These are phyloP conservation scores for Talaromyces sp. DNA, from an alignment of 2,329 filamentous ascomycete species.

Conservation along the genomic window DNA sequence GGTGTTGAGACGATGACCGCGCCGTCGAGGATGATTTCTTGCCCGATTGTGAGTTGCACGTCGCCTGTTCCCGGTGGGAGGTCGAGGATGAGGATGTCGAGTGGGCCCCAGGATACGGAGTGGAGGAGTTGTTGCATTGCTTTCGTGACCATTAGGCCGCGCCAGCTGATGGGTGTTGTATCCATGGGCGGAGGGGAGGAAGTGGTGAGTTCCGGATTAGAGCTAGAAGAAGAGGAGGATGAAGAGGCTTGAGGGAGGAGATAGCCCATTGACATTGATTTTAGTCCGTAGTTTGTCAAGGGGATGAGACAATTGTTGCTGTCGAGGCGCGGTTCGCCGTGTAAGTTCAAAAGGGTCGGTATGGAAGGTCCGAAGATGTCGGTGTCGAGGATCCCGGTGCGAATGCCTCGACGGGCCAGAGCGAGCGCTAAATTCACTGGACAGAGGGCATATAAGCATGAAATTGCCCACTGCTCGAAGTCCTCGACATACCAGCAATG, in stretches of 20 bases:
- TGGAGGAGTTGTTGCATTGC: conserved; percentile 92
- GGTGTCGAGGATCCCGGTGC: conserved; percentile 85
- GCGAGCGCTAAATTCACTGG: conserved; percentile 76
- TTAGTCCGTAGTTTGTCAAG: conserved; percentile 88
- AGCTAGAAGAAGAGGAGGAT: conserved; percentile 45
- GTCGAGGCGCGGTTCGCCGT: conserved; percentile 73
- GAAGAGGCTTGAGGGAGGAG: conserved; percentile 56
- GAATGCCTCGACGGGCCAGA: conserved; percentile 76
- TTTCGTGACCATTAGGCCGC: conserved; percentile 96
- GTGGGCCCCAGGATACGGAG: conserved; percentile 86
- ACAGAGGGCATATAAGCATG: not conserved
- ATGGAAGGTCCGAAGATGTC: conserved; percentile 97
- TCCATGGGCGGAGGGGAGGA: conserved; percentile 38
- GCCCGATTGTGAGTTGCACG: conserved; percentile 92
- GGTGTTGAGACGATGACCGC: conserved; percentile 84
- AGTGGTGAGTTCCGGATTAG: conserved; percentile 24
- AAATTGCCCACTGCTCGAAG: not conserved
- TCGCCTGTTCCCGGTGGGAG: conserved; percentile 93
- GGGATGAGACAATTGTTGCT: conserved; percentile 72
- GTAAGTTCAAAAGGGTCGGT: conserved; percentile 80
- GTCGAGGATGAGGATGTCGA: conserved; percentile 87
- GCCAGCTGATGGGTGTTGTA: conserved; percentile 81
- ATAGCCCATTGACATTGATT: conserved; percentile 99
- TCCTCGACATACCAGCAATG: conserved; percentile 62
- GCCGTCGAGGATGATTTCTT: conserved; percentile 87